Evolutionary conservation across 2,329 filamentous ascomycete genomes (phyloP), one percentile per base, ranked within the genome.

Genomic region (Curvularia eragrostidis): DNA sequence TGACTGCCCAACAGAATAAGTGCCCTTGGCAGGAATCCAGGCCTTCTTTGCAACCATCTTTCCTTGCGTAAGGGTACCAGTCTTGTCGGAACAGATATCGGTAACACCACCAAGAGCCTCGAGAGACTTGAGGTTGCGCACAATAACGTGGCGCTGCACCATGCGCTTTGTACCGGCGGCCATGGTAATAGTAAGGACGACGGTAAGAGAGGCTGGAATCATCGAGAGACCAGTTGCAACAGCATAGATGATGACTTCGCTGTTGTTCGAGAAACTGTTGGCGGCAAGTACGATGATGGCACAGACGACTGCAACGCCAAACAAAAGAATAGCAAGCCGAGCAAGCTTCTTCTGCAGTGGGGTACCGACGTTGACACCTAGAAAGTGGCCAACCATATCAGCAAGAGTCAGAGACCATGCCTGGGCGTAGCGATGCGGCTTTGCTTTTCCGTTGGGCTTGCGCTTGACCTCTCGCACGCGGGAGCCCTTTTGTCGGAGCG

Each of bases 51-150:
- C 70, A 9, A 75, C 65, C 74, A 77, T 76, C 50, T 69, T 66
- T 19, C 74, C 74, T 58, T 77, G 74, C 0, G 68, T 79, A 24
- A 62, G 68, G 54, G 49, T 82, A 73, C 66, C 78, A 1, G 82
- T 84, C 71, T 84, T 84, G 65, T 84, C 82, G 10, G 80, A 82
- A 70, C 82, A 84, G 55, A 84, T 84, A 53, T 76, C 66, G 30
- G 74, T 77, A 7, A 77, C 72, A 23, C 67, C 72, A 21, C 74
- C 74, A 3, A 77, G 62, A 19, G 74, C 74, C 59, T 77, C 74
- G 1, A 77, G 58, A 1, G 74, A 71, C 56, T 70, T 75, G 15
- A 77, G 61, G 52, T 76, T 77, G 19, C 75, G 65, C 13, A 73
- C 72, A 41, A 76, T 70, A 1, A 77, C 75, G 54, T 75, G 55